Evolutionary conservation across 768 basidiomycete genomes (phyloP).

Genomic region (Suillus discolor): DNA sequence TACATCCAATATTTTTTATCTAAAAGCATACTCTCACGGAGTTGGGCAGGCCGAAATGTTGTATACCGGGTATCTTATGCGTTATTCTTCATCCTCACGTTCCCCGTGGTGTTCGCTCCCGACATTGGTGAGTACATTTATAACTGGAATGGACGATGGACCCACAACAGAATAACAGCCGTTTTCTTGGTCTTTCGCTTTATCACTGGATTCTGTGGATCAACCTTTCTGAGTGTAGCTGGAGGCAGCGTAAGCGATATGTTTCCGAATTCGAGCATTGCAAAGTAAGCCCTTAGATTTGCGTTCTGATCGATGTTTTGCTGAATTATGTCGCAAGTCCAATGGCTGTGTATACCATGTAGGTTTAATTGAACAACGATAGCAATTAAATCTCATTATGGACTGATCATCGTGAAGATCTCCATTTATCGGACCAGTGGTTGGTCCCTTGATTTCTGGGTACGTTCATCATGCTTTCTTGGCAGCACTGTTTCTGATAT

Average conservation of each 20-base stretch:
- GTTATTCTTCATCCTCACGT: conserved; percentile 63
- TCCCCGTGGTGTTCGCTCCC: conserved; percentile 74
- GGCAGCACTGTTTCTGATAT: neutral
- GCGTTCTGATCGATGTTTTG: neutral
- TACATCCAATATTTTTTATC: conserved; percentile 8
- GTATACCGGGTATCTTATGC: conserved; percentile 66
- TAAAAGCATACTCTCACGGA: neutral
- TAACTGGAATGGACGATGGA: neutral
- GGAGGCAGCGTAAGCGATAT: conserved; percentile 64
- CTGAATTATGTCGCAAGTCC: conserved; percentile 37
- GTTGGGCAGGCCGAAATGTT: conserved; percentile 54
- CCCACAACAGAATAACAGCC: conserved; percentile 32
- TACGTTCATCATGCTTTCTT: conserved; percentile 31
- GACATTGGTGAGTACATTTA: conserved; percentile 47
- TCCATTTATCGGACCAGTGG: conserved; percentile 59
- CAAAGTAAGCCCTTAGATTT: conserved; percentile 44
- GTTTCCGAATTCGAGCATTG: conserved; percentile 57
- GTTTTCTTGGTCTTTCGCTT: conserved; percentile 67
- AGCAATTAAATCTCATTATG: neutral
- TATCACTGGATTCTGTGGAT: conserved; percentile 54
- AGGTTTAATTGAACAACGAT: conserved; percentile 8
- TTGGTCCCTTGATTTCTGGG: conserved; percentile 62
- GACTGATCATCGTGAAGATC: conserved; percentile 24
- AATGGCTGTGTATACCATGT: conserved; percentile 57
- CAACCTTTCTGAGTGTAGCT: conserved; percentile 62